phyloP scores from a whole-genome alignment of 176 grass and related monocot genomes.

The Chloris gayana region DNA sequence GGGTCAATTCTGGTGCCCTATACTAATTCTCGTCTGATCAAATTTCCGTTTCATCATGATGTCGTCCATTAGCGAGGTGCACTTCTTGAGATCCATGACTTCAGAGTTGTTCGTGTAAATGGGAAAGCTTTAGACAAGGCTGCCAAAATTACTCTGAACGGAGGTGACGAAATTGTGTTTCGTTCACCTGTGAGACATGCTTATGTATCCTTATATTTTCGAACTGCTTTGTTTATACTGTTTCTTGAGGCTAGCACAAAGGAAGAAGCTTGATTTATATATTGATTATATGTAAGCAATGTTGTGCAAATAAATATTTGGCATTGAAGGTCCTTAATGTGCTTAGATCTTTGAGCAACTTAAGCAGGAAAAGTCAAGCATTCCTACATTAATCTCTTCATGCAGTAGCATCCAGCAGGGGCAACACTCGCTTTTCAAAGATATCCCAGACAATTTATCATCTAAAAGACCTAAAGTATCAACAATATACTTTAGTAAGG shows the following conservation, averaged over 20 bases:
- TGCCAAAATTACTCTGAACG: constrained; percentile 69
- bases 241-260: constrained; percentile 27
- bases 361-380: constrained; percentile 62
- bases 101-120: constrained; percentile 86
- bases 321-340: constrained; percentile 64
- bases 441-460: constrained; percentile 59
- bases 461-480: constrained; percentile 65
- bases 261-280: constrained; percentile 36
- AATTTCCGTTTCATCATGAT: constrained; percentile 3
- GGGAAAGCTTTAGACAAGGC: constrained; percentile 78
- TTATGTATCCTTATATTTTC: constrained; percentile 85
- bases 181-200: constrained; percentile 68
- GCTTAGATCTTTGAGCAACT: constrained; percentile 93
- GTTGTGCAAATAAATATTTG: constrained; percentile 25
- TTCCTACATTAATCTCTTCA: constrained; percentile 55
- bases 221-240: constrained; percentile 12
- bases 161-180: constrained; percentile 95
- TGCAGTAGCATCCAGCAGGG: constrained; percentile 44
- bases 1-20: not conserved
- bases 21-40: constrained; percentile 16
- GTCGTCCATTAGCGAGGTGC: constrained; percentile 45
- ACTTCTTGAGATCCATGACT: constrained; percentile 77
- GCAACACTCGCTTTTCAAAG: constrained; percentile 45
- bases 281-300: constrained; percentile 6
- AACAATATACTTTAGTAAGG: constrained; percentile 73